phyloP scores from a whole-genome alignment of 148 eudicot species.

The Rheum nobile region DNA sequence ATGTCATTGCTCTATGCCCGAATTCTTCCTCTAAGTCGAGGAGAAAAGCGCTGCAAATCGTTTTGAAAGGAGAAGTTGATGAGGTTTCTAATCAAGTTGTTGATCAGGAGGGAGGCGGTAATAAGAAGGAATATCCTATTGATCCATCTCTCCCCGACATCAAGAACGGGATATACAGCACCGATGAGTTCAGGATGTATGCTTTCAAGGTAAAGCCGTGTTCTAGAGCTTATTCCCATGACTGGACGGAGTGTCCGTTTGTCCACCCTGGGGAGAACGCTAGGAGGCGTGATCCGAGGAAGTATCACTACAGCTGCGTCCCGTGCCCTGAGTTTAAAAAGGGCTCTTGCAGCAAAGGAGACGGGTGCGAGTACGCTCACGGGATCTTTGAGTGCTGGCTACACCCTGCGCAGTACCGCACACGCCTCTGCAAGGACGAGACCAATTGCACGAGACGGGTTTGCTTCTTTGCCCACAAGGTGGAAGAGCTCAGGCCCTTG shows the following conservation, averaged over 20 bases:
- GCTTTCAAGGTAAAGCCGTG: slow-evolving; percentile 91
- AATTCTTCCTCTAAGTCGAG: slow-evolving; percentile 19
- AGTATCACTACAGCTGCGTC: slow-evolving; percentile 74
- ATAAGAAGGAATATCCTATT: slow-evolving; percentile 60
- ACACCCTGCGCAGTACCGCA: slow-evolving; percentile 88
- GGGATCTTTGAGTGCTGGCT: slow-evolving; percentile 98
- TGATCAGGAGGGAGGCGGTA: slow-evolving; percentile 10
- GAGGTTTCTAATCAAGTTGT: neutral
- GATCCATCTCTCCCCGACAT: slow-evolving; percentile 67
- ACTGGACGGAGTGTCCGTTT: slow-evolving; percentile 98
- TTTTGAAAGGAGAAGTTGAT: slow-evolving; percentile 26
- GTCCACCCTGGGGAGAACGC: slow-evolving; percentile 98
- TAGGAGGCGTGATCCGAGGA: slow-evolving; percentile 68
- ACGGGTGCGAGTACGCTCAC: slow-evolving; percentile 83
- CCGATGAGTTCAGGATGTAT: slow-evolving; percentile 90
- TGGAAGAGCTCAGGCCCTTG: slow-evolving; percentile 74
- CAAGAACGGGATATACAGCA: slow-evolving; percentile 63
- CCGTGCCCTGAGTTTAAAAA: slow-evolving; percentile 94
- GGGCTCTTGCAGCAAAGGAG: slow-evolving; percentile 58
- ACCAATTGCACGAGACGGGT: slow-evolving; percentile 70
- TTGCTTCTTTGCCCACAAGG: slow-evolving; percentile 86
- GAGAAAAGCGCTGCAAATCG: slow-evolving; percentile 25
- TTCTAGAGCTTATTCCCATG: slow-evolving; percentile 90
- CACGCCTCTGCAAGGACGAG: slow-evolving; percentile 88
- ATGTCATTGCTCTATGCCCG: slow-evolving; percentile 39